These are phyloP conservation scores for Mycotypha africana DNA, from an alignment of 371 early-diverging fungal genomes.

Conservation along the genomic window DNA sequence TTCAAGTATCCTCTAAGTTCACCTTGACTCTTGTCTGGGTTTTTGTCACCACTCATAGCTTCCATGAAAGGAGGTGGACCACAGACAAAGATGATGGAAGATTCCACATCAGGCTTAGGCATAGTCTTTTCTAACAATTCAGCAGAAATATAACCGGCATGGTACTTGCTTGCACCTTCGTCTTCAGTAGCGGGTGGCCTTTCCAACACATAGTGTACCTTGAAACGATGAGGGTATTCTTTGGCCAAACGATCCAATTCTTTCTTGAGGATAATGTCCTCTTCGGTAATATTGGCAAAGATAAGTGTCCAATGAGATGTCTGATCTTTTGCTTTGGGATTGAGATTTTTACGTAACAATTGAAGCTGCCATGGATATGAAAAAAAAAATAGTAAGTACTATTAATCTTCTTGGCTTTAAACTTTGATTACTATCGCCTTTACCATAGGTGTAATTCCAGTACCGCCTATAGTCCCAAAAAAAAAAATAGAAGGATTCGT, in stretches of 20 bases:
- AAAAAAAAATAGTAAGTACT: background rate
- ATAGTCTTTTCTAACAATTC: conserved; percentile 62
- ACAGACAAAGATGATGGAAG: conserved; percentile 78
- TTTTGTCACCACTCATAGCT: conserved; percentile 78
- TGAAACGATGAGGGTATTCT: conserved; percentile 71
- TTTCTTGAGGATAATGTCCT: conserved; percentile 82
- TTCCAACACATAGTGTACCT: conserved; percentile 77
- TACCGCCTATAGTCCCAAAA: conserved; percentile 62
- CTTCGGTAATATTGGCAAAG: conserved; percentile 79
- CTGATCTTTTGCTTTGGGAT: conserved; percentile 56
- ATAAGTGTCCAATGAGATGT: conserved; percentile 80
- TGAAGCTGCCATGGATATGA: conserved; percentile 15
- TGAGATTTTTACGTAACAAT: conserved; percentile 65
- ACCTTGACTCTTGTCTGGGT: conserved; percentile 83
- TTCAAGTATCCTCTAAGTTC: conserved; percentile 73
- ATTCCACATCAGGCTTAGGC: conserved; percentile 49
- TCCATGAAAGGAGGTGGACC: conserved; percentile 84
- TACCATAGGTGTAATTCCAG: conserved; percentile 92
- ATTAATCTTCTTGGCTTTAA: no score
- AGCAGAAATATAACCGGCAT: conserved; percentile 62
- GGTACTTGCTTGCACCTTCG: conserved; percentile 38
- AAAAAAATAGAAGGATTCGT: background rate
- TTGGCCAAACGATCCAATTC: conserved; percentile 71
- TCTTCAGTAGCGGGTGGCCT: conserved; percentile 50
- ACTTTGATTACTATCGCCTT: background rate